Conservation (phyloP, 108 stramenopile species). For the Cafeteria roenbergensis region DNA sequence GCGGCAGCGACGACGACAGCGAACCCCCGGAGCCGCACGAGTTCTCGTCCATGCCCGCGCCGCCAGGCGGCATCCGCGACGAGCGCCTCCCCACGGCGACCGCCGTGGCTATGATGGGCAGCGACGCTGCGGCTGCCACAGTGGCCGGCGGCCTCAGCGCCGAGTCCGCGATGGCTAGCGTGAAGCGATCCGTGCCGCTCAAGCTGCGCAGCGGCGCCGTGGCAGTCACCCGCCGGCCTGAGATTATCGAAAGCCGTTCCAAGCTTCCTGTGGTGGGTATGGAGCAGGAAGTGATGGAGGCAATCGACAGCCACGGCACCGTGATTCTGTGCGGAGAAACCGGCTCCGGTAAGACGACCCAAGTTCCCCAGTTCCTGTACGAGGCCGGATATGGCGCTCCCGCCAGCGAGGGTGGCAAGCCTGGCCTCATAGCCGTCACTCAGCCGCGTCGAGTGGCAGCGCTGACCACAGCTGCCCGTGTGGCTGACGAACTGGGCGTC, state of each 20-base stretch:
- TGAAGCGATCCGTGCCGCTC: too few relatives aligned
- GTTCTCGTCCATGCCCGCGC: too few relatives aligned
- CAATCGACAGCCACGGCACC: slow-evolving; percentile 68
- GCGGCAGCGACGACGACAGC: too few relatives aligned
- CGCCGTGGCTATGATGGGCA: background rate
- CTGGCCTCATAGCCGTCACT: slow-evolving; percentile 61
- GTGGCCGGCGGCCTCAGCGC: too few relatives aligned
- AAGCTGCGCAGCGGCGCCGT: background rate
- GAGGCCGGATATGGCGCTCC: slow-evolving; percentile 65
- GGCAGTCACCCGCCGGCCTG: slow-evolving; percentile 30
- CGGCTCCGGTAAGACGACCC: slow-evolving; percentile 57
- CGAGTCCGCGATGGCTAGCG: too few relatives aligned
- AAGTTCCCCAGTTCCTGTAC: slow-evolving; percentile 87
- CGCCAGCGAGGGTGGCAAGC: slow-evolving; percentile 9
- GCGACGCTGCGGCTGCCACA: background rate
- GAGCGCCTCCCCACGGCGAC: background rate
- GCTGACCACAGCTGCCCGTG: slow-evolving; percentile 80
- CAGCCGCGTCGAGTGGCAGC: slow-evolving; percentile 91
- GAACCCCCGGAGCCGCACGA: too few relatives aligned
- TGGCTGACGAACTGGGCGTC: slow-evolving; percentile 80
- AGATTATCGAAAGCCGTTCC: slow-evolving; percentile 53
- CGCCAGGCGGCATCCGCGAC: background rate
- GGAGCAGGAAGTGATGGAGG: slow-evolving; percentile 96
- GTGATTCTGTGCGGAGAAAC: slow-evolving; percentile 81
- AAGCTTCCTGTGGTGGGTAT: slow-evolving; percentile 84